Evolutionary conservation across 495 filamentous ascomycete genomes (phyloP), one percentile per base, ranked within the genome.

Genomic region (Hypoxylon crocopeplum): DNA sequence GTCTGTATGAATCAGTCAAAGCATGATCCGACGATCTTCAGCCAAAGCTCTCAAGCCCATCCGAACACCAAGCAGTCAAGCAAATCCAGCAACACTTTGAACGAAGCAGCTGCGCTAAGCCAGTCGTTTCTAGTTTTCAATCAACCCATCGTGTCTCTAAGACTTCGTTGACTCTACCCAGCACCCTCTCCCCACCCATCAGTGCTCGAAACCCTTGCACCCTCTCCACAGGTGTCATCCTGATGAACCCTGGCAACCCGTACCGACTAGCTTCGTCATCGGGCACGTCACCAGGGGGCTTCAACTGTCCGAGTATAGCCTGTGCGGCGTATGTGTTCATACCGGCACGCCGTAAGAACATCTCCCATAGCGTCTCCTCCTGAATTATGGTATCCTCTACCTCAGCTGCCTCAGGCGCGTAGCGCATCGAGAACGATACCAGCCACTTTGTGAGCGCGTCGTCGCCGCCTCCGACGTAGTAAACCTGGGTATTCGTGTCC

Each of bases 251-350:
- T 7, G 78, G 71, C 45, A 90, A 59, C 5, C 86, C 85, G 64
- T 74, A 70, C 5, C 62, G 34, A 10, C 37, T 60, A 6, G 34
- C 53, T 13, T 59, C 59, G 19, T 56, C 48, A 2, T 63, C 62
- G 3, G 27, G 10, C 15, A 55, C 36, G 1, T 56, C 66, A n/a
- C 65, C 69, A 5, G 74, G 73, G 1, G 67, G 62, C 55, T 79
- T 82, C 8, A 88, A 53, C 33, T 68, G 69, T 11, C 74, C 75
- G 17, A 93, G 73, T 0, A 93, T 72, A 12, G 77, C 80, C 64
- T 93, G 90, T 16, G 92, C 91, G 1, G 89, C 92, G 69, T 82
- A 94, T 3, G 87, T 84, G 75, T 95, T 96, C 72, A 94, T 71
- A 2, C 92, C 92, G 10, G 81, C 80, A n/a, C 77, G 69, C 17